Evolutionary conservation across 2,329 filamentous ascomycete species (phyloP).

Genomic region (Neophaeococcomyces aloes): DNA sequence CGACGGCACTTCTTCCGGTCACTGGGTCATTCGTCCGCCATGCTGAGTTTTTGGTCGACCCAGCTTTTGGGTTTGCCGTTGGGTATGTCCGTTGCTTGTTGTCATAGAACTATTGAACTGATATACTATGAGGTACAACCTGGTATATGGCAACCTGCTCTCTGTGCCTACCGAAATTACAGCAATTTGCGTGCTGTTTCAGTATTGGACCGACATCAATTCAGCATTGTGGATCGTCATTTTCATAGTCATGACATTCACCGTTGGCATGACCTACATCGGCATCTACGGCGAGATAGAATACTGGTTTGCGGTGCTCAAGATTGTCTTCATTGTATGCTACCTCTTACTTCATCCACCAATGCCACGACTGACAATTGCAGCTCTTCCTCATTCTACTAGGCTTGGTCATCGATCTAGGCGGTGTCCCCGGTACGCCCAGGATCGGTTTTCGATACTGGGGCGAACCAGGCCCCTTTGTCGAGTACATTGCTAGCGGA

Average conservation of each 20-base stretch:
- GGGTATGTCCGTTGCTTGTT: no score
- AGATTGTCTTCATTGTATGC: constrained; percentile 50
- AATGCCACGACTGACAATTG: not conserved
- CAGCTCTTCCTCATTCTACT: constrained; percentile 40
- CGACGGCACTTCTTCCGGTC: constrained; percentile 42
- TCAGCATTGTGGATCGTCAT: constrained; percentile 34
- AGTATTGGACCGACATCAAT: constrained; percentile 51
- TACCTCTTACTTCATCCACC: not conserved
- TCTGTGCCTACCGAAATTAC: constrained; percentile 51
- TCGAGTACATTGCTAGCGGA: constrained; percentile 51
- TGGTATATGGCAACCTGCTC: constrained; percentile 44
- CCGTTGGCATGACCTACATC: constrained; percentile 29
- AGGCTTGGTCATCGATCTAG: constrained; percentile 50
- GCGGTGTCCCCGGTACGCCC: constrained; percentile 48
- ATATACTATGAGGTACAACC: no score
- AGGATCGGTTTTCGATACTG: constrained; percentile 59
- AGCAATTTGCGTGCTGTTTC: constrained; percentile 51
- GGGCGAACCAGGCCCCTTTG: constrained; percentile 57
- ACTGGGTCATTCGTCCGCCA: constrained; percentile 42
- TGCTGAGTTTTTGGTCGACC: constrained; percentile 43
- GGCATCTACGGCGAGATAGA: constrained; percentile 43
- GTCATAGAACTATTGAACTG: no score
- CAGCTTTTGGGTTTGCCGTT: constrained; percentile 39
- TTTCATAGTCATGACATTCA: constrained; percentile 29
- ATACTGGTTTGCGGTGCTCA: constrained; percentile 43